phyloP scores from a whole-genome alignment of 371 early-diverging fungal genomes.

The Blakeslea trispora region DNA sequence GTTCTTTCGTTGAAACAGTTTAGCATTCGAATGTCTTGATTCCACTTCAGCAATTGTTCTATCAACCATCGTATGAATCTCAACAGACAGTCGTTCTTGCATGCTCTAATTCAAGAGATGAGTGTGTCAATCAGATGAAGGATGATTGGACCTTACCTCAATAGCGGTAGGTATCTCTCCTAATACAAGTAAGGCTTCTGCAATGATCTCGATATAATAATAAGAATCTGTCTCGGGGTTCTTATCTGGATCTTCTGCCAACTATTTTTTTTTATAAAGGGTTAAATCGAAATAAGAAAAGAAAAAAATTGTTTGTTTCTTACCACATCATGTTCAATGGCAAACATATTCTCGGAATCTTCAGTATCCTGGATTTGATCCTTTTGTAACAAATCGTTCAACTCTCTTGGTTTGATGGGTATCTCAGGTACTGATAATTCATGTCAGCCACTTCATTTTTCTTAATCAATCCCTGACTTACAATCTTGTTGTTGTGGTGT shows the following conservation, averaged over 20 bases:
- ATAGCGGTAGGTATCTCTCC: slow-evolving; percentile 80
- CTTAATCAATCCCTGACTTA: slow-evolving; percentile 22
- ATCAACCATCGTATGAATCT: slow-evolving; percentile 87
- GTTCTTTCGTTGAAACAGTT: slow-evolving; percentile 1
- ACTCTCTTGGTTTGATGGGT: slow-evolving; percentile 37
- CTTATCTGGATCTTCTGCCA: slow-evolving; percentile 70
- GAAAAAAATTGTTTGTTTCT: too few species aligned
- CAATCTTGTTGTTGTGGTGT: slow-evolving; percentile 60
- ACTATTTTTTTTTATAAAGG: too few species aligned
- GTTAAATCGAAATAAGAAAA: too few species aligned
- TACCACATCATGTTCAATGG: slow-evolving; percentile 45
- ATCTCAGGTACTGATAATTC: slow-evolving; percentile 55
- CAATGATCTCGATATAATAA: slow-evolving; percentile 83
- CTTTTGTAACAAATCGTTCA: slow-evolving; percentile 12
- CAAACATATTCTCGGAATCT: slow-evolving; percentile 39
- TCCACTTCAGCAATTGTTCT: slow-evolving; percentile 86
- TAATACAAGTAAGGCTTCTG: slow-evolving; percentile 79
- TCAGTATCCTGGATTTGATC: slow-evolving; percentile 1
- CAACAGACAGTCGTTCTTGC: slow-evolving; percentile 72
- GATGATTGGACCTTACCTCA: slow-evolving; percentile 43
- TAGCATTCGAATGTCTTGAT: slow-evolving; percentile 39
- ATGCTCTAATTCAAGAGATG: slow-evolving; percentile 48
- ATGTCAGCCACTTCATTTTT: not conserved
- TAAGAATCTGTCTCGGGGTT: slow-evolving; percentile 91
- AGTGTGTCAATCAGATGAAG: not conserved